Base-by-base conservation (phyloP, 2,329 filamentous ascomycete species). In the Talaromyces albobiverticillius region DNA sequence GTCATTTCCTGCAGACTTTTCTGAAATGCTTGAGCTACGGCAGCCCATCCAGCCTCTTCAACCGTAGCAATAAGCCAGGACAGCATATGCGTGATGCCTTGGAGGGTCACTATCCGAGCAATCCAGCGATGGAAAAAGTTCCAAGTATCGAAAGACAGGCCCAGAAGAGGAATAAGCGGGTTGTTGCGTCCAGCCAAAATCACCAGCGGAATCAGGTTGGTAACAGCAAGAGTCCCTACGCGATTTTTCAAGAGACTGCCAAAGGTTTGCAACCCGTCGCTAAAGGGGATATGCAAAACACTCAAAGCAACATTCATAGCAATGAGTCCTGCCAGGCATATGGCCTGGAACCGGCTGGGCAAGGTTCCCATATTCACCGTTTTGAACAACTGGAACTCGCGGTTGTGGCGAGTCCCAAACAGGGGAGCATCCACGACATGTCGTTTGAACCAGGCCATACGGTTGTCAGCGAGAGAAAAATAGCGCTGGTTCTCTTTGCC, bases 121-220 rank as follows among this genome's bases (percentile, higher is more conserved):
- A 89, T 82, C 88, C 89, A 94, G 58, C 89, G 84, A 71, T 94
- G 89, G 55, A 92, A 77, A 10, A 93, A 83, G 69, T 96, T 96
- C 79, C 95, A 96, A 0, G 90, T 92, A 70, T 97, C 93, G 71
- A 96, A 97, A 64, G 88, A 90, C 65, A 96, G 85, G 59, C 87
- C 83, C 53, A 96, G 80, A 26, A 94, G 68, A 4, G 77, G 70
- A 64, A 96, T 95, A 51, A 96, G 78, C 2, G 90, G 90, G 72
- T 96, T 97, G 77, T 96, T 96, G 64, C 93, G 87, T 31, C 90
- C 86, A 16, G 90, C 91, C 56, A 96, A 83, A 59, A 96, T 82
- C 62, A 96, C 81, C 46, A 96, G 83, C 3, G 90, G 90, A 10
- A 96, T 83, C 79, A 95, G 86, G 75, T 96, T 97, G 67, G 95